These are phyloP conservation scores for Pinus albicaulis DNA, from an alignment of 75 land plant species.

Conservation along the genomic window DNA sequence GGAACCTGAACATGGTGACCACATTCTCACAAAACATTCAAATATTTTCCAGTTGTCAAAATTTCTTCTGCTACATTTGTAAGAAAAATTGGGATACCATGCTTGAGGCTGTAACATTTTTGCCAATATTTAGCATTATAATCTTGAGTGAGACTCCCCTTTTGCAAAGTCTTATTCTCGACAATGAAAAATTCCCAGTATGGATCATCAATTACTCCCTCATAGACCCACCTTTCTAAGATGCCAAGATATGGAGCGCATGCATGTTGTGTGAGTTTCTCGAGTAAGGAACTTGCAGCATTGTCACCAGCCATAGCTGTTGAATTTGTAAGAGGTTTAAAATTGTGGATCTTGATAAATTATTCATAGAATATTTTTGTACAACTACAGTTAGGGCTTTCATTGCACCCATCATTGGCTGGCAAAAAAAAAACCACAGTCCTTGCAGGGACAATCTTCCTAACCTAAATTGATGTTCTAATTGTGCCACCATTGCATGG, in stretches of 20 bases:
- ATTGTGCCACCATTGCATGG: no score
- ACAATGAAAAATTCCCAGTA: slow-evolving; percentile 97
- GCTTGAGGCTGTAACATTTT: slow-evolving; percentile 92
- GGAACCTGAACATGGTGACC: slow-evolving; percentile 93
- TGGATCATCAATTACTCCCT: slow-evolving; percentile 97
- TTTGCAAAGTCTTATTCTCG: slow-evolving; percentile 87
- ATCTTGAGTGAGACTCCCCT: slow-evolving; percentile 94
- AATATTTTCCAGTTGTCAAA: slow-evolving; percentile 93
- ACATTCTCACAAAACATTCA: slow-evolving; percentile 98
- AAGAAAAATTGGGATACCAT: slow-evolving; percentile 92
- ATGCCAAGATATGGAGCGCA: slow-evolving; percentile 87
- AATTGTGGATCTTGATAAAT: no score
- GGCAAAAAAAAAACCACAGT: no score
- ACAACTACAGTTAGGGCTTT: no score
- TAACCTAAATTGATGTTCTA: no score
- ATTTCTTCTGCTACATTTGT: slow-evolving; percentile 72
- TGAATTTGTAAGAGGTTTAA: no score
- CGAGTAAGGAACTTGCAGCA: slow-evolving; percentile 89
- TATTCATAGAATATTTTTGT: no score
- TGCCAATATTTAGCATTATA: slow-evolving; percentile 97
- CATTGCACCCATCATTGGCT: no score
- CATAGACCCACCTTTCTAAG: slow-evolving; percentile 96
- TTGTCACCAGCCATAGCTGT: slow-evolving; percentile 97
- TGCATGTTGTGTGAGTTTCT: slow-evolving; percentile 86
- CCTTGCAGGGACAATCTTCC: no score